These are phyloP conservation scores for Talaromyces rugulosus DNA, from an alignment of 2,329 filamentous ascomycete genomes.

Conservation along the genomic window DNA sequence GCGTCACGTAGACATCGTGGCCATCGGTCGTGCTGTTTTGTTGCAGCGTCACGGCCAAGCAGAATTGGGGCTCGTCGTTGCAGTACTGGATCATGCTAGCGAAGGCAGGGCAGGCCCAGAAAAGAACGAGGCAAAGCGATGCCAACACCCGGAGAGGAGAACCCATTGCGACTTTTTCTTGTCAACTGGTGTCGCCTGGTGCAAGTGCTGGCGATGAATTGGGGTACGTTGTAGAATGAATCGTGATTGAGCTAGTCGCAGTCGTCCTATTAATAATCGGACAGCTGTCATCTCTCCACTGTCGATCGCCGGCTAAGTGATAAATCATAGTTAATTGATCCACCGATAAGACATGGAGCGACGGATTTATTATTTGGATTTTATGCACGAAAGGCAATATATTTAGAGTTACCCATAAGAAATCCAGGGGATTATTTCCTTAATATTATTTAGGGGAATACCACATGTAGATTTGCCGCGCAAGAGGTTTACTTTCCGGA, in stretches of 20 bases:
- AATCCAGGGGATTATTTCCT: neutral
- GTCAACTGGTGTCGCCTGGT: neutral
- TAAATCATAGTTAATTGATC: too few species aligned
- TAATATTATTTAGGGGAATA: too few species aligned
- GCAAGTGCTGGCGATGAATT: neutral
- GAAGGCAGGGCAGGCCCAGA: conserved; percentile 16
- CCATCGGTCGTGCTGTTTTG: conserved; percentile 9
- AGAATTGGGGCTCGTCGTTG: conserved; percentile 9
- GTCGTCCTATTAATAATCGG: neutral
- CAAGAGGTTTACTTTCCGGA: neutral
- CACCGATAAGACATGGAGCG: too few species aligned
- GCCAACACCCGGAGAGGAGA: neutral
- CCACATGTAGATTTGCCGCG: neutral
- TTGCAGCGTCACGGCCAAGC: conserved; percentile 9
- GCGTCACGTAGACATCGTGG: conserved; percentile 12
- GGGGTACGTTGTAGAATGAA: neutral
- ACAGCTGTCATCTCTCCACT: neutral
- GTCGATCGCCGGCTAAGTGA: neutral
- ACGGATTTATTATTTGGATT: too few species aligned
- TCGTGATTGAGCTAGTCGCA: neutral
- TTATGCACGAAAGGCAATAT: neutral
- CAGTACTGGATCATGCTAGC: conserved; percentile 13
- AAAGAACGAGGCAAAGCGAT: conserved; percentile 5
- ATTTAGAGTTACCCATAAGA: neutral
- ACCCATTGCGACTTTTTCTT: neutral